Evolutionary conservation across 2,329 filamentous ascomycete species (phyloP), one percentile per base, ranked within the genome.

Genomic region (Calonectria pseudoturangicola): DNA sequence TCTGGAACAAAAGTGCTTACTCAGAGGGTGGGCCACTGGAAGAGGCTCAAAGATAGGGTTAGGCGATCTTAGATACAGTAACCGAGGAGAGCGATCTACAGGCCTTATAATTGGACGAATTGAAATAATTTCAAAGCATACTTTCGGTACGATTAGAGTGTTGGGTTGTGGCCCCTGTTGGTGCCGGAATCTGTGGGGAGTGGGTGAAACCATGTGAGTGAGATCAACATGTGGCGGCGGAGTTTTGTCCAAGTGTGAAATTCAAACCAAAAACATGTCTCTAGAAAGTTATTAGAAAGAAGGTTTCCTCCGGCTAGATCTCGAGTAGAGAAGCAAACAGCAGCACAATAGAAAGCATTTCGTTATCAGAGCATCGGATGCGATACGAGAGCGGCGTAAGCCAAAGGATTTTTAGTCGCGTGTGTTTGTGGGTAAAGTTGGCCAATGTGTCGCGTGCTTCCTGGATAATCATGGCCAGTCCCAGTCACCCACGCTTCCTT

Each of bases 391-490:
- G 47, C n/a, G n/a, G 21, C 33, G 33, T 33, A 51, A 51, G 33
- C 45, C 51, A 21, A 3, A 43, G 16, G 41, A 39, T 33, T 41
- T 50, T 54, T 63, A 68, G 70, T 45, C 58, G 71, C 36, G 33
- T 67, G 41, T 21, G 39, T 36, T 21, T 39, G 18, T 47, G 27
- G 70, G 16, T 41, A 36, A 47, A 66, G n/a, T 18, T 51, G 43
- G 66, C 51, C 71, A 75, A 71, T 74, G 56, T 79, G 75, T 79
- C 74, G 77, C 62, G 74, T 76, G 73, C 62, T 63, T 64, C 36
- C 25, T 69, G 45, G 41, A 33, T 33, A 33, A 67, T 71, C 54
- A 73, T 68, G 70, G 60, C 71, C 70, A 75, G 72, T 79, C 75
- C 70, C 74, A 64, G 72, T 68, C 64, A 68, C 72, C 73, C 74